phyloP scores from a whole-genome alignment of 306 rosid species.

The Malus asiatica region DNA sequence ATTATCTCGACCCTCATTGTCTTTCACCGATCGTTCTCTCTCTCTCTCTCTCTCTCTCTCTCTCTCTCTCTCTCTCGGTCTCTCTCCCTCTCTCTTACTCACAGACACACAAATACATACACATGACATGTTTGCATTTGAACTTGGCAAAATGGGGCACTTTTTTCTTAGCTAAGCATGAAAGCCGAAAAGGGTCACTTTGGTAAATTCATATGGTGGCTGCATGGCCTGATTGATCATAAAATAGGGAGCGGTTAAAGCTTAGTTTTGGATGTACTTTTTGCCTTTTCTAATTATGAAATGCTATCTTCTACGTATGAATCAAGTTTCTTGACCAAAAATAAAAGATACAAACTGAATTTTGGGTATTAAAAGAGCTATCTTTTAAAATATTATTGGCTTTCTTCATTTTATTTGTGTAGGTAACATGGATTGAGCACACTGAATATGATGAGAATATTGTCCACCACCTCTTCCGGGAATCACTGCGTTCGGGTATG shows the following conservation, averaged over 20 bases:
- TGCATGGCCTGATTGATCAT: neutral
- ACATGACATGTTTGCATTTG: neutral
- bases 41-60: neutral
- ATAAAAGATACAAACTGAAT: neutral
- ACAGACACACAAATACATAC: neutral
- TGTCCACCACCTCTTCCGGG: conserved; percentile 54
- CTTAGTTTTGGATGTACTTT: neutral
- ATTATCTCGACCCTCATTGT: conserved; percentile 11
- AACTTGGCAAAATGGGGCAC: neutral
- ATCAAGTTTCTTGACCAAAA: neutral
- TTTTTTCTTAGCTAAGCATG: neutral
- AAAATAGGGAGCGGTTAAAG: neutral
- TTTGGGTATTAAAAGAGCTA: neutral
- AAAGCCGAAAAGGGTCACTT: neutral
- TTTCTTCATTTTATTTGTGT: neutral
- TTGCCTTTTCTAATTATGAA: neutral
- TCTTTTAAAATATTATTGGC: neutral
- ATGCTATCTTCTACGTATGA: neutral
- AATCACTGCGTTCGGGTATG: conserved; percentile 43
- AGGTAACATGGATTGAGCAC: conserved; percentile 94
- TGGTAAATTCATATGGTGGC: conserved; percentile 13
- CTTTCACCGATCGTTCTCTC: neutral
- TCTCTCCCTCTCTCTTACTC: neutral
- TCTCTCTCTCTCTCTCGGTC: neutral
- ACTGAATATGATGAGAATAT: conserved; percentile 62